Evolutionary conservation across 768 basidiomycete genomes (phyloP).

Genomic region (Phlebiopsis gigantea): DNA sequence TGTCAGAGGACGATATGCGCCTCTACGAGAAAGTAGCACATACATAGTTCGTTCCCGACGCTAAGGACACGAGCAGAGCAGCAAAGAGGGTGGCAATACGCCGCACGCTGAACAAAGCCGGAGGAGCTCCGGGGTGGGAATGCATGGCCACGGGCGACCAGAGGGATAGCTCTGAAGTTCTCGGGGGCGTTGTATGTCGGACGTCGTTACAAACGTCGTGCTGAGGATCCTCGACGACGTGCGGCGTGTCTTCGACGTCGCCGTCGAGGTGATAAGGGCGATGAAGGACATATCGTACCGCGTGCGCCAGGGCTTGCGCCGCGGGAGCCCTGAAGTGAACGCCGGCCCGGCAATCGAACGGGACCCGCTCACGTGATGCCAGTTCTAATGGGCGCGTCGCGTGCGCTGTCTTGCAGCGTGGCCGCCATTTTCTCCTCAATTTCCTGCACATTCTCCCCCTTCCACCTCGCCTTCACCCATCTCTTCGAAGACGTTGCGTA

Average conservation of each 20-base stretch:
- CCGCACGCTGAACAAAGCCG: slow-evolving; percentile 13
- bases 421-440: background rate
- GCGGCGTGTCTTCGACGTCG: background rate
- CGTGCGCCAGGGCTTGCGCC: too few relatives aligned
- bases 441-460: background rate
- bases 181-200: background rate
- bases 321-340: too few relatives aligned
- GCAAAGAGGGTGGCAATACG: slow-evolving; percentile 23
- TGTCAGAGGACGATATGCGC: background rate
- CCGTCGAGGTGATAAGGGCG: slow-evolving; percentile 5
- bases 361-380: background rate
- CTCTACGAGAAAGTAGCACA: background rate
- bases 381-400: slow-evolving; percentile 1
- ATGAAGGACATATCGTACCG: too few relatives aligned
- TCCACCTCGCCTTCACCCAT: background rate
- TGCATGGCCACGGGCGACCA: too few relatives aligned
- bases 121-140: slow-evolving; percentile 2
- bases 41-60: slow-evolving; percentile 32
- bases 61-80: slow-evolving; percentile 26
- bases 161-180: too few relatives aligned
- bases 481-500: background rate
- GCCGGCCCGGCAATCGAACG: background rate
- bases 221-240: background rate
- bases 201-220: background rate
- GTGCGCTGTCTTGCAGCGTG: background rate